Evolutionary conservation across 2,329 filamentous ascomycete genomes (phyloP).

Genomic region (Tolypocladium album): DNA sequence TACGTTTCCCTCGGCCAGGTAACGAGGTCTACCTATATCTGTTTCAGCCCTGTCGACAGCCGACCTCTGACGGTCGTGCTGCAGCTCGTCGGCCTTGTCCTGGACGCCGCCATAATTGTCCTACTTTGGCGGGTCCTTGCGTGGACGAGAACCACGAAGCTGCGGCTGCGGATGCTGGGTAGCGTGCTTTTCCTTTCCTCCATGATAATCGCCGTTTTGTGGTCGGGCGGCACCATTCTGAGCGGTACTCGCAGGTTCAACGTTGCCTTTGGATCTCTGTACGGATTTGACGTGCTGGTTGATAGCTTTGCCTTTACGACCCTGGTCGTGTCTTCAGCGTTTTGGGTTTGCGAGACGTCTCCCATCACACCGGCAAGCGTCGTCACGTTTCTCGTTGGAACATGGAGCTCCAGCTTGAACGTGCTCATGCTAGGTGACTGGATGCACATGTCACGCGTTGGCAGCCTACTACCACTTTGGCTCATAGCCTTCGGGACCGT

Average conservation of each 20-base stretch:
- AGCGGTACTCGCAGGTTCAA: slow-evolving; percentile 9
- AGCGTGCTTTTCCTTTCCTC: slow-evolving; percentile 30
- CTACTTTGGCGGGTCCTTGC: slow-evolving; percentile 39
- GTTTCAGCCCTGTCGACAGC: slow-evolving; percentile 31
- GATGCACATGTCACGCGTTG: slow-evolving; percentile 26
- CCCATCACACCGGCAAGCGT: slow-evolving; percentile 30
- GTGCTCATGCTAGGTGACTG: slow-evolving; percentile 31
- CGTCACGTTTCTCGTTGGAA: slow-evolving; percentile 31
- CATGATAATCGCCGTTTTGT: slow-evolving; percentile 24
- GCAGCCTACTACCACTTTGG: slow-evolving; percentile 26
- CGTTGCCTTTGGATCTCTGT: slow-evolving; percentile 30
- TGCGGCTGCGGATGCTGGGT: slow-evolving; percentile 33
- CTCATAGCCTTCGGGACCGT: slow-evolving; percentile 29
- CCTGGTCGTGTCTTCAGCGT: slow-evolving; percentile 30
- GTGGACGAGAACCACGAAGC: slow-evolving; percentile 37
- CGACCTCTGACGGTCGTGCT: slow-evolving; percentile 23
- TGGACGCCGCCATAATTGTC: slow-evolving; percentile 36
- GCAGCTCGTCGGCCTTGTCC: slow-evolving; percentile 31
- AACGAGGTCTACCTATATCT: slow-evolving; percentile 39
- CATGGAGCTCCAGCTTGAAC: slow-evolving; percentile 23
- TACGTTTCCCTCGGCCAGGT: slow-evolving; percentile 27
- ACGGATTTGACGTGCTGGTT: slow-evolving; percentile 35
- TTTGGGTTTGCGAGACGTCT: slow-evolving; percentile 36
- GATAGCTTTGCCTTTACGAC: slow-evolving; percentile 35
- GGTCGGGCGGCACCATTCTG: slow-evolving; percentile 20